phyloP scores from a whole-genome alignment of 2,329 filamentous ascomycete species.

The Triangularia setosa region DNA sequence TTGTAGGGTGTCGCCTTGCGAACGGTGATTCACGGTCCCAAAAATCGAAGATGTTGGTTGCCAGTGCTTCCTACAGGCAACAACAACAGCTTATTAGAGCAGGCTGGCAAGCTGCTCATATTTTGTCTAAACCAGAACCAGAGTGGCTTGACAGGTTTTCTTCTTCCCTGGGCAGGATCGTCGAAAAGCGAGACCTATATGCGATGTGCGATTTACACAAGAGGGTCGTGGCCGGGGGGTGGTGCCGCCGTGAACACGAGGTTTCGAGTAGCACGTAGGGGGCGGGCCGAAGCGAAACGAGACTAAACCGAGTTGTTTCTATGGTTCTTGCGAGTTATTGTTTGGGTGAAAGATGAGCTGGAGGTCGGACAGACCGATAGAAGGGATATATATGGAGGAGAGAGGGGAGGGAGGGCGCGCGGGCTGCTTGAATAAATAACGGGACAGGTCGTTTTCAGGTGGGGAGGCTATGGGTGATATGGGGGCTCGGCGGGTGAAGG shows the following conservation, averaged over 20 bases:
- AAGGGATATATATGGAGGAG: not conserved
- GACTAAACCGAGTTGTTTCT: not conserved
- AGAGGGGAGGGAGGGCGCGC: too few relatives aligned
- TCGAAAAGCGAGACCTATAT: not conserved
- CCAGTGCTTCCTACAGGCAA: slow-evolving; percentile 27
- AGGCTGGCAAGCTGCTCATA: slow-evolving; percentile 28
- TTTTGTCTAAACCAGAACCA: slow-evolving; percentile 19
- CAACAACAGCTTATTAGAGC: slow-evolving; percentile 25
- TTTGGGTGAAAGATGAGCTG: not conserved
- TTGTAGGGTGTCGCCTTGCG: not conserved
- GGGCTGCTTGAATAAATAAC: too few relatives aligned
- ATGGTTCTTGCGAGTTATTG: not conserved
- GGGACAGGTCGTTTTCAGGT: not conserved
- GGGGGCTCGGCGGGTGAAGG: slow-evolving; percentile 13
- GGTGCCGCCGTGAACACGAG: slow-evolving; percentile 2
- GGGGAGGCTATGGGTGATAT: slow-evolving; percentile 7
- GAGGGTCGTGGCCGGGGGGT: not conserved
- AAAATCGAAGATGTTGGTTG: slow-evolving; percentile 23
- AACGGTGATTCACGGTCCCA: slow-evolving; percentile 8
- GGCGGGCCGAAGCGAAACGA: not conserved
- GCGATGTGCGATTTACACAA: not conserved
- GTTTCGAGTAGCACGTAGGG: slow-evolving; percentile 2
- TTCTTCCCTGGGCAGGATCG: slow-evolving; percentile 6
- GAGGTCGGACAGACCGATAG: slow-evolving; percentile 1
- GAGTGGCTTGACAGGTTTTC: slow-evolving; percentile 5